phyloP scores from a whole-genome alignment of 2,329 filamentous ascomycete species.

The Tolypocladium album region DNA sequence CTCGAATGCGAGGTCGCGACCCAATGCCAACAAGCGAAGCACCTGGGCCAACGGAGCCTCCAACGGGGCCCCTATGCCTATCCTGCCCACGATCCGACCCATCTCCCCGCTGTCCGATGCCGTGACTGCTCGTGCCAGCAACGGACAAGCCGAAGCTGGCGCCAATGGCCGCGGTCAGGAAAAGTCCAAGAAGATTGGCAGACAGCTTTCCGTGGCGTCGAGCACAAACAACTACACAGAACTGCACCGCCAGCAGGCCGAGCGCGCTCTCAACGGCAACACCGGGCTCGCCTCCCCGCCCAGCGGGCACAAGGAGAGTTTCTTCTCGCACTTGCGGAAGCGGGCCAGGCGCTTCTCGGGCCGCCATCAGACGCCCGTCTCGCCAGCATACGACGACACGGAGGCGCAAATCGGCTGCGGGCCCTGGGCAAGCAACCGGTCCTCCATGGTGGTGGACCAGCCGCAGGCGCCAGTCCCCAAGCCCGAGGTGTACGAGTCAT shows the following conservation, averaged over 20 bases:
- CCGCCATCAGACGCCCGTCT: constrained; percentile 71
- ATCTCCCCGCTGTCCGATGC: constrained; percentile 95
- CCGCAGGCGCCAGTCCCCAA: constrained; percentile 38
- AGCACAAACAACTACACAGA: constrained; percentile 90
- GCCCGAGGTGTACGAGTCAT: constrained; percentile 46
- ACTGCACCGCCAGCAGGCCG: constrained; percentile 79
- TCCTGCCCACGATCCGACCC: constrained; percentile 85
- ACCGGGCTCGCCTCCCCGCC: constrained; percentile 66
- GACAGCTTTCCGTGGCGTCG: constrained; percentile 86
- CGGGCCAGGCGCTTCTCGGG: constrained; percentile 86
- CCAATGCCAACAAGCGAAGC: constrained; percentile 64
- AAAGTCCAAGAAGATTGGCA: constrained; percentile 83
- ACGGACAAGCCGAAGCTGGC: constrained; percentile 40
- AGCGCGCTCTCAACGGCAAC: constrained; percentile 78
- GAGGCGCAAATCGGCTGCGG: constrained; percentile 89
- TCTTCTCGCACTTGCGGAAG: constrained; percentile 95
- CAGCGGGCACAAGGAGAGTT: constrained; percentile 80
- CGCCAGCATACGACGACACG: constrained; percentile 72
- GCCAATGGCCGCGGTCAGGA: constrained; percentile 38
- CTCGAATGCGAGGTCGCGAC: constrained; percentile 18
- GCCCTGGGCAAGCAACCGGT: constrained; percentile 78
- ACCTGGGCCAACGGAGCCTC: constrained; percentile 84
- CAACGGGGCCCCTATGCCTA: constrained; percentile 84
- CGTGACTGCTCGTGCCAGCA: constrained; percentile 79
- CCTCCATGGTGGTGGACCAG: constrained; percentile 68